These are phyloP conservation scores for Salix viminalis DNA, from an alignment of 345 rosid genomes.

Conservation along the genomic window DNA sequence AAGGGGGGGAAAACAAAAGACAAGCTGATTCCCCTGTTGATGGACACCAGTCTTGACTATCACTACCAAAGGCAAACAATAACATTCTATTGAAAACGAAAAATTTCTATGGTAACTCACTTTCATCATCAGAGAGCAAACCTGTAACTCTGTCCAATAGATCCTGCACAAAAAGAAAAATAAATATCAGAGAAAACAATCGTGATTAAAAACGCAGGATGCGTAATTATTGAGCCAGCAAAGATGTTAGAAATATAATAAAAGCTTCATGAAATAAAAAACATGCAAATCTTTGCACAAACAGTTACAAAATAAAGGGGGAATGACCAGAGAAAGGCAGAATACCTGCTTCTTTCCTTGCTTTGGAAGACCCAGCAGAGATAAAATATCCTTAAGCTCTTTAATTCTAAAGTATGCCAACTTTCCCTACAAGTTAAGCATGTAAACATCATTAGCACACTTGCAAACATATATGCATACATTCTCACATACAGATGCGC, in stretches of 20 bases:
- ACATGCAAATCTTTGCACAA: background rate
- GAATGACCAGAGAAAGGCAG: background rate
- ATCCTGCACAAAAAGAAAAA: conserved; percentile 20
- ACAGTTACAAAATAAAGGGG: background rate
- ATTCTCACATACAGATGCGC: background rate
- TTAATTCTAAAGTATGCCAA: conserved; percentile 34
- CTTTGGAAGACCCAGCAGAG: conserved; percentile 32
- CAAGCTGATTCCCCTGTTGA: background rate
- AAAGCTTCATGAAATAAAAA: too few relatives aligned
- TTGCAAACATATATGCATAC: background rate
- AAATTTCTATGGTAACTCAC: background rate
- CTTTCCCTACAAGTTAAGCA: conserved; percentile 25
- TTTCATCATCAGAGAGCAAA: conserved; percentile 13
- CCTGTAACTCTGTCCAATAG: conserved; percentile 25
- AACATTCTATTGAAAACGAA: background rate
- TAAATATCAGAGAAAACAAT: background rate
- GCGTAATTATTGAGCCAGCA: background rate
- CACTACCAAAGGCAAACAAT: background rate
- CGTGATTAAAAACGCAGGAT: background rate
- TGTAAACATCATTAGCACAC: background rate
- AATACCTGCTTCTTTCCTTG: conserved; percentile 43
- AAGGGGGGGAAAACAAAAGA: background rate
- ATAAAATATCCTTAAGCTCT: conserved; percentile 40
- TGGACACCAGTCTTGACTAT: background rate
- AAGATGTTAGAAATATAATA: background rate